Conservation (phyloP, 306 rosid species). For the Alnus glutinosa region DNA sequence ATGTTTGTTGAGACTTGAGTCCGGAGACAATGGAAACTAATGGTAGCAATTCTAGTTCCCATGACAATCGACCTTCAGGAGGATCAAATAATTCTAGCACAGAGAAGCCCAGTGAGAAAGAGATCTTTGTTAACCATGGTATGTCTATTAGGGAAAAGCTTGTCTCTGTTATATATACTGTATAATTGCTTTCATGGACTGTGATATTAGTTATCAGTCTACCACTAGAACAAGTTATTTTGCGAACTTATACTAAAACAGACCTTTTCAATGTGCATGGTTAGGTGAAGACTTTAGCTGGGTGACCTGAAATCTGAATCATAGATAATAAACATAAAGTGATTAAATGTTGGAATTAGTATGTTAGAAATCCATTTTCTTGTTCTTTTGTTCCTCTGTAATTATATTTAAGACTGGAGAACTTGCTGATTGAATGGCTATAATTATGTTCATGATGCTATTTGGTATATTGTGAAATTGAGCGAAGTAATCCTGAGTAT, state of each 20-base stretch:
- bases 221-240: neutral
- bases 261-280: neutral
- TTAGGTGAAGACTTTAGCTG: neutral
- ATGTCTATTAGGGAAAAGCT: constrained; percentile 7
- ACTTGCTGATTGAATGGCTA: neutral
- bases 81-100: constrained; percentile 29
- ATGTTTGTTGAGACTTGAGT: constrained; percentile 34
- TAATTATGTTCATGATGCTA: neutral
- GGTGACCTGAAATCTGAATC: neutral
- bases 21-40: constrained; percentile 46
- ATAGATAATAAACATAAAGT: neutral
- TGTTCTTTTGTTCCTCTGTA: neutral
- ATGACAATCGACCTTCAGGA: constrained; percentile 37
- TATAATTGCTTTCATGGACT: constrained; percentile 4
- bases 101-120: constrained; percentile 39
- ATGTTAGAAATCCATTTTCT: neutral
- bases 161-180: neutral
- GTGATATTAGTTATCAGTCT: neutral
- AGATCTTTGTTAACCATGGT: constrained; percentile 55
- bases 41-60: constrained; percentile 39
- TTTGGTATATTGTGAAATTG: neutral
- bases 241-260: neutral
- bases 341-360: neutral
- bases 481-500: neutral
- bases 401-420: neutral